Evolutionary conservation across 345 rosid genomes (phyloP).

Genomic region (Aurinia saxatilis): DNA sequence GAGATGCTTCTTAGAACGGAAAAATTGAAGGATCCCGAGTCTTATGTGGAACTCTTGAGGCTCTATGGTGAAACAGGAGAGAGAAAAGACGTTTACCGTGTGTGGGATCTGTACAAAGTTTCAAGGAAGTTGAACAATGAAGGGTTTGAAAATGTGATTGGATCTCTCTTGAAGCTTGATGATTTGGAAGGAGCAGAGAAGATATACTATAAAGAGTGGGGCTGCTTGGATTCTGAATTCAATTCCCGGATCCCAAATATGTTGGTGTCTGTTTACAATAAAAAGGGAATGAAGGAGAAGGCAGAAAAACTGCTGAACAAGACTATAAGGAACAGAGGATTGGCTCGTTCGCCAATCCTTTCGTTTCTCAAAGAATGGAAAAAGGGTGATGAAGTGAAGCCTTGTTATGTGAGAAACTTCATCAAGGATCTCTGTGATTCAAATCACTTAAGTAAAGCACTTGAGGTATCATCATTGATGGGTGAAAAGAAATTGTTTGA

Average conservation of each 20-base stretch:
- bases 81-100: conserved; percentile 4
- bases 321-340: neutral
- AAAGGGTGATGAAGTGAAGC: neutral
- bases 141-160: neutral
- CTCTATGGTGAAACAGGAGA: conserved; percentile 8
- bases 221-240: neutral
- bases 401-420: neutral
- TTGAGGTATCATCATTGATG: neutral
- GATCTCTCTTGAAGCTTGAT: conserved; percentile 5
- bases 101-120: neutral
- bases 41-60: neutral
- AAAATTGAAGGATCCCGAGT: neutral
- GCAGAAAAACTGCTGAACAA: neutral
- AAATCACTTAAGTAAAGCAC: neutral
- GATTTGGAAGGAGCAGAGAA: conserved; percentile 1
- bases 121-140: neutral
- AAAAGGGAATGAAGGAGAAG: neutral
- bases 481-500: too few species aligned
- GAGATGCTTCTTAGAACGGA: neutral
- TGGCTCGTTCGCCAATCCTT: neutral
- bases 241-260: neutral
- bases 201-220: conserved; percentile 2
- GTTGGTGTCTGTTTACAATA: neutral
- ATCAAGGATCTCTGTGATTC: neutral
- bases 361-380: neutral